Base-by-base conservation (phyloP, 805 yeast genomes). In the Starmerella floricola region DNA sequence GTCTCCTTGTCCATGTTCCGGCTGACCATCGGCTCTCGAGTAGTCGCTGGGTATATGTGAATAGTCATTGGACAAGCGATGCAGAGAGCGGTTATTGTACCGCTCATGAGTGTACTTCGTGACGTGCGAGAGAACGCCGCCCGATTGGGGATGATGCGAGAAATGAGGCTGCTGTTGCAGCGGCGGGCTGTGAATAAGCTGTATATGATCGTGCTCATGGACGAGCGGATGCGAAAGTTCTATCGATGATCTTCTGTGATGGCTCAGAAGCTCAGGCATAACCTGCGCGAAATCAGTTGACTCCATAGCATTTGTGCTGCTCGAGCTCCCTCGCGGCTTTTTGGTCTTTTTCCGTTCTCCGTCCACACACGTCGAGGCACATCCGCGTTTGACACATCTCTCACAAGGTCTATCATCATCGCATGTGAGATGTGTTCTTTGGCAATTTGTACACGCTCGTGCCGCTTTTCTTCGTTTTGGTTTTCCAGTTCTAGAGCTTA, bases 391-490 rank as follows among this genome's bases (percentile, higher is more conserved):
- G 3, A 79, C 59, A 60, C 98, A 88, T 38, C 95, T 61, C 41
- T 71, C 69, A 55, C 98, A 88, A 0, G 94, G 94, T 30, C 94
- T 73, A 57, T 64, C 71, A 20, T 77, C 73, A 53, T 87, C 95
- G 60, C 98, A 88, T 0, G 96, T 83, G 68, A 87, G 74, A 59
- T 88, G 98, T 2, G 94, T 82, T 53, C 76, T 74, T 46, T 87
- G 86, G 57, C 98, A 88, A 62, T 87, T 91, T 31, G 74, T 73
- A 53, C 98, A 88, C 4, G 98, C 97, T 43, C 94, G 68, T 6
- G 78, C 68, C 0, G 91, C 87, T 57, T 87, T 87, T 54, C 72
- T 71, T 32, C 77, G 68, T 23, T 64, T 61, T 16, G 67, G 64
- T 33, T 57, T 52, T 13, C 66, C 67, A 0, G 67, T 63, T 31